Evolutionary conservation across 148 eudicot genomes (phyloP), one percentile per base, ranked within the genome.

Genomic region (Fagopyrum tataricum): DNA sequence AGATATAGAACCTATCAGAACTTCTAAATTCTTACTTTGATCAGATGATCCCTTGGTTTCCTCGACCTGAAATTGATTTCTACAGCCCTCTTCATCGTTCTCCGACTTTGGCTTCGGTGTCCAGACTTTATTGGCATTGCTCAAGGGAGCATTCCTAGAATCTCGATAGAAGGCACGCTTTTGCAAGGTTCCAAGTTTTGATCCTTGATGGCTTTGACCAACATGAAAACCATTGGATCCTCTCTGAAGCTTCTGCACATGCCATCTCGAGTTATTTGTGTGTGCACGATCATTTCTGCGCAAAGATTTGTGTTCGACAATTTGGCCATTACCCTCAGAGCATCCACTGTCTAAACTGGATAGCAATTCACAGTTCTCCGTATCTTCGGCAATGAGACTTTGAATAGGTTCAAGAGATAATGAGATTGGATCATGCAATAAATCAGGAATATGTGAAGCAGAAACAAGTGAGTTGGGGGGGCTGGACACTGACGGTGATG

Each of bases 1-100:
- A 61, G 97, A 51, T 69, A 92, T 90, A 74, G 99, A 91, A 71
- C 99, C 99, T 70, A 95, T 88, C 67, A 95, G 80, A 75, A 95
- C 78, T 78, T 90, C 87, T 72, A 81, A 61, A 66, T 80, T 80
- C 48, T 74, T 82, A 47, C 52, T 83, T 78, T 82, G 79, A 72
- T 71, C 81, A 7, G 81, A 49, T 40, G 74, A 31, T 31, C 37
- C 79, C 73, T 73, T 81, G 70, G 74, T 77, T 55, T 66, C 74
- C 59, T 77, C 81, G 20, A 56, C 76, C 73, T 76, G 80, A 42
- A 74, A 44, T 71, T 31, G 74, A 26, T 59, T 44, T 49, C 48
- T 80, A 49, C 55, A 68, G 55, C 31, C 76, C 77, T 77, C 86
- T 72, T 76, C 81, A 78, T 81, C 84, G 61, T 52, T 76, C 70